Evolutionary conservation across 352 stramenopile species (phyloP), one percentile per base, ranked within the genome.

Genomic region (Thalassiosira sp.): DNA sequence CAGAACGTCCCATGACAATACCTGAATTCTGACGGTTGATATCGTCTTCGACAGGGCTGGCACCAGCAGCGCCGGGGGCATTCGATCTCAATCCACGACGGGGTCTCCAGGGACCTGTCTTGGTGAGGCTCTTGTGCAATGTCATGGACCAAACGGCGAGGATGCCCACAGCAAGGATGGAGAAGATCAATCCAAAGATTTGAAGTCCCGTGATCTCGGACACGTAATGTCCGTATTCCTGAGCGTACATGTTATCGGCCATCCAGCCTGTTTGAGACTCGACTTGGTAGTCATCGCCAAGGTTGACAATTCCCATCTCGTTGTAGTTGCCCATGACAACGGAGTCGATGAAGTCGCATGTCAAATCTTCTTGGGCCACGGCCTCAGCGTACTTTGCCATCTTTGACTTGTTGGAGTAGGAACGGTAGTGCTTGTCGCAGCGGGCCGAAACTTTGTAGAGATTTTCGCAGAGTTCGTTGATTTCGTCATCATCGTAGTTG

Each of bases 271-370:
- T n/a, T n/a, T n/a, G n/a, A n/a, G n/a, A 31, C 2, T 28, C 18
- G n/a, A 5, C 31, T 8, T 37, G 31, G 31, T 37, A 8, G 8
- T 37, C 8, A 8, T 37, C 8, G 31, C 31, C 8, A 37, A 37
- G 31, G 31, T 37, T 37, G 31, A 37, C 8, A 8, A 37, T 37
- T 40, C 85, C 87, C n/a, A 59, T 48, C 37, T 89, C 79, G 37
- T 89, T 71, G 59, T 90, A 93, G 27, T 84, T 90, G 53, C 87
- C 87, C 61, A 75, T 68, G 33, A 81, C 69, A n/a, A 93, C 54
- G 20, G 62, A 83, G 13, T 81, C 43, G 28, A 93, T 90, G 64
- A 86, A 91, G 48, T 88, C 79, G 43, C 87, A 93, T 0, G 88
- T 79, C 46, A 86, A 49, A 27, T 81, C 76, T 69, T 90, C 81